Evolutionary conservation across 306 rosid species (phyloP), one percentile per base, ranked within the genome.

Genomic region (Vicia villosa): DNA sequence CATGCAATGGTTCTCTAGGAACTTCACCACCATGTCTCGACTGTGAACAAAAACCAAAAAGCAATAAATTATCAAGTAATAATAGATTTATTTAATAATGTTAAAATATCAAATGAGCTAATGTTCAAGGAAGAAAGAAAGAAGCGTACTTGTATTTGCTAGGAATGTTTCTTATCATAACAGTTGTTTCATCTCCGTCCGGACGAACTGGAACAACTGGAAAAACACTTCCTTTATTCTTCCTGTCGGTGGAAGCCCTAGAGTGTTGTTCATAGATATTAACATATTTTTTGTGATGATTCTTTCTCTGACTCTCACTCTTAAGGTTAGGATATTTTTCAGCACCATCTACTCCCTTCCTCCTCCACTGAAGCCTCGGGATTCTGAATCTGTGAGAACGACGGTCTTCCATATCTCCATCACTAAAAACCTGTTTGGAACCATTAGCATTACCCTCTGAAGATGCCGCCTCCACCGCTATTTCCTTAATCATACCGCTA

Each of bases 121-220:
- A 32, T 1, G 2, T 32, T 32, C 10, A 34, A 34, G 2, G 10
- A 34, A 34, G 38, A 34, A 34, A 34, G 38, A 34, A 34, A 56
- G n/a, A 19, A 4, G 56, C 80, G 12, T 68, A 89, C 96, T 71
- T 68, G 80, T 87, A 89, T 63, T 80, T 87, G 51, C 73, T 81
- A 0, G 93, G 93, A 0, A 87, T 79, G 61, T 89, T 89, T 30
- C 54, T 68, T 0, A 89, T 87, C 96, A 89, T 89, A 0, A 89
- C 62, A 0, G 87, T 85, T 0, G 93, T 87, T 17, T 61, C 26
- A 0, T 47, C 36, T n/a, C 66, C 77, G 5, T 56, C 74, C 1
- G 1, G 26, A 0, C 21, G 16, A 4, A 84, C 32, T 0, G 84
- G 84, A 3, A 72, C 8, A 1, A 41, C 38, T 4, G 72, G 77